Evolutionary conservation across 2,329 filamentous ascomycete genomes (phyloP).

Genomic region (Teratosphaeria destructans): DNA sequence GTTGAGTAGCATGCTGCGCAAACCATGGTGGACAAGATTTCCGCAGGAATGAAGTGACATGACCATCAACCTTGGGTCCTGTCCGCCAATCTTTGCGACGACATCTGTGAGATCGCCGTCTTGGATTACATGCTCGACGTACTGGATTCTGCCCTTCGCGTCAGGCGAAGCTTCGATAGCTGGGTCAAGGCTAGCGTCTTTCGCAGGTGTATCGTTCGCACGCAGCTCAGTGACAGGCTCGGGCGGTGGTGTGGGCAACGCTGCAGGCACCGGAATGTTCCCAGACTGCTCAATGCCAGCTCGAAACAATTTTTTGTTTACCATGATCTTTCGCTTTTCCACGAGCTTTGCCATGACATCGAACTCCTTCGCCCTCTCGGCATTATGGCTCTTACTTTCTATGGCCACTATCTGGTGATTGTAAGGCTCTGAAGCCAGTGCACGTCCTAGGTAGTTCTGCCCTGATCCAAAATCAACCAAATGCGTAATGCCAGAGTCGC

Average conservation of each 20-base stretch:
- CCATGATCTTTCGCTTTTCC: slow-evolving; percentile 59
- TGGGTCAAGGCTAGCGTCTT: slow-evolving; percentile 30
- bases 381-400: slow-evolving; percentile 77
- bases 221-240: slow-evolving; percentile 1
- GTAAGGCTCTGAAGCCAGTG: slow-evolving; percentile 75
- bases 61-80: slow-evolving; percentile 55
- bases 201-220: slow-evolving; percentile 3
- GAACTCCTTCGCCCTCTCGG: slow-evolving; percentile 70
- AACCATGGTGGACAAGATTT: slow-evolving; percentile 90
- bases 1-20: slow-evolving; percentile 77
- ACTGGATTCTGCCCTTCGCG: slow-evolving; percentile 62
- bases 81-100: slow-evolving; percentile 13
- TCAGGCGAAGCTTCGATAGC: slow-evolving; percentile 45
- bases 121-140: slow-evolving; percentile 63
- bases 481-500: slow-evolving; percentile 55
- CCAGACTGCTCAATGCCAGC: slow-evolving; percentile 25
- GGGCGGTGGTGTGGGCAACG: slow-evolving; percentile 14
- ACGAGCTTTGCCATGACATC: slow-evolving; percentile 74
- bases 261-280: slow-evolving; percentile 3
- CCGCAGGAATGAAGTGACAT: slow-evolving; percentile 96
- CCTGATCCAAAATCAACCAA: slow-evolving; percentile 94
- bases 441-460: slow-evolving; percentile 88
- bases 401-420: slow-evolving; percentile 82
- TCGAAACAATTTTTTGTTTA: slow-evolving; percentile 73
- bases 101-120: slow-evolving; percentile 62